phyloP scores from a whole-genome alignment of 2,329 filamentous ascomycete genomes.

The Colletotrichum musae region DNA sequence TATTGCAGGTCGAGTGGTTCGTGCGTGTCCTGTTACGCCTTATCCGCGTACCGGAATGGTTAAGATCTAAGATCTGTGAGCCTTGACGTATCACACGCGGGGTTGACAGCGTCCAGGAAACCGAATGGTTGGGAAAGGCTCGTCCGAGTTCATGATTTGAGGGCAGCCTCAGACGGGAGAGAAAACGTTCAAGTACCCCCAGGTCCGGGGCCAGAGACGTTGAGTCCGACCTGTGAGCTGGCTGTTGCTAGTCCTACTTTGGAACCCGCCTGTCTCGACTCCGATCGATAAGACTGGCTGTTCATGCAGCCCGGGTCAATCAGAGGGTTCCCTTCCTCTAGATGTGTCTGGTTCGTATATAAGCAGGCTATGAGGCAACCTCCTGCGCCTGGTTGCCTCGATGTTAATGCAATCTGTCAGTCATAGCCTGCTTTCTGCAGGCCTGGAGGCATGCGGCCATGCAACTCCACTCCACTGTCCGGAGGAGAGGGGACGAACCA shows the following conservation, averaged over 20 bases:
- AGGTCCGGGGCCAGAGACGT: background rate
- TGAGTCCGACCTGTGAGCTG: background rate
- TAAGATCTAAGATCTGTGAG: background rate
- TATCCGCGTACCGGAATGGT: no score
- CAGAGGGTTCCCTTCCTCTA: background rate
- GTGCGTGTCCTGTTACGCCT: no score
- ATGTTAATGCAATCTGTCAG: background rate
- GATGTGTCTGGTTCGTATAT: background rate
- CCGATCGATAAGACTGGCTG: background rate
- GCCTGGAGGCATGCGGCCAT: background rate
- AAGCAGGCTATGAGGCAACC: conserved; percentile 1
- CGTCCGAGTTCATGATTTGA: background rate
- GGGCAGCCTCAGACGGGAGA: background rate
- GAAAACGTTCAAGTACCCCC: background rate
- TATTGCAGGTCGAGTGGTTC: no score
- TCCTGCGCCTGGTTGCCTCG: background rate
- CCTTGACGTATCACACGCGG: background rate
- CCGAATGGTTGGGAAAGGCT: background rate
- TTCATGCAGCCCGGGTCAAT: background rate
- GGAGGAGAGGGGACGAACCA: background rate
- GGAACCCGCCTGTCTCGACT: background rate
- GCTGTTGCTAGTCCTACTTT: background rate
- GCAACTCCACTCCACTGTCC: background rate
- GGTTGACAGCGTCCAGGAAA: background rate
- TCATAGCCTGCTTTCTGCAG: background rate